phyloP scores from a whole-genome alignment of 2,329 filamentous ascomycete species.

The Tolypocladium ophioglossoides region DNA sequence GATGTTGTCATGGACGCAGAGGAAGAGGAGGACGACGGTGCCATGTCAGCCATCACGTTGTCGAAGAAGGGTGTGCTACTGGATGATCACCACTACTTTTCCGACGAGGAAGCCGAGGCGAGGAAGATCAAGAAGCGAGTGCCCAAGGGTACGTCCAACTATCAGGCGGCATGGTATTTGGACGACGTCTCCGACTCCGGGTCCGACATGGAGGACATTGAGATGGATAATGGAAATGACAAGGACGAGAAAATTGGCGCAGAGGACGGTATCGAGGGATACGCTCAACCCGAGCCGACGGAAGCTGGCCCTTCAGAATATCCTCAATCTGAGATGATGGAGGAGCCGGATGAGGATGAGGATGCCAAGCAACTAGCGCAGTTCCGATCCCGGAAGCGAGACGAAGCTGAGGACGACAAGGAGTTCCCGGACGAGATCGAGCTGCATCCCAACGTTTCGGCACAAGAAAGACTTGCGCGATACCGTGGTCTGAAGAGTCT shows the following conservation, averaged over 20 bases:
- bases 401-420: conserved; percentile 78
- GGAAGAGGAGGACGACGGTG: conserved; percentile 47
- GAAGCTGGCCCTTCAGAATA: conserved; percentile 81
- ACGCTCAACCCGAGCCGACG: conserved; percentile 56
- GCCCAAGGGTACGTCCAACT: conserved; percentile 84
- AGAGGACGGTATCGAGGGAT: conserved; percentile 72
- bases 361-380: conserved; percentile 67
- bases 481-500: conserved; percentile 91
- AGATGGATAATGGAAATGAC: conserved; percentile 48
- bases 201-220: conserved; percentile 67
- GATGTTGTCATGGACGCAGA: conserved; percentile 58
- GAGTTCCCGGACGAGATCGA: conserved; percentile 98
- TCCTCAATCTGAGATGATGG: conserved; percentile 85
- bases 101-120: conserved; percentile 64
- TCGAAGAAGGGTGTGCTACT: conserved; percentile 79
- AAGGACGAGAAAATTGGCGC: conserved; percentile 53
- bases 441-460: conserved; percentile 75
- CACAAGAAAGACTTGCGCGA: conserved; percentile 71
- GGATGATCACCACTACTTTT: conserved; percentile 97
- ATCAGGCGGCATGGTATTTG: conserved; percentile 91
- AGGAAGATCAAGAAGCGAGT: conserved; percentile 55
- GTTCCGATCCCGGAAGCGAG: conserved; percentile 67
- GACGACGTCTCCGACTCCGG: conserved; percentile 72
- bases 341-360: conserved; percentile 74
- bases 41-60: conserved; percentile 22